A percentile compares a stretch with the other conserved stretches of the same genome.
Evolutionary conservation across 345 rosid genomes (phyloP).

Genomic region (Trapa incisa): DNA sequence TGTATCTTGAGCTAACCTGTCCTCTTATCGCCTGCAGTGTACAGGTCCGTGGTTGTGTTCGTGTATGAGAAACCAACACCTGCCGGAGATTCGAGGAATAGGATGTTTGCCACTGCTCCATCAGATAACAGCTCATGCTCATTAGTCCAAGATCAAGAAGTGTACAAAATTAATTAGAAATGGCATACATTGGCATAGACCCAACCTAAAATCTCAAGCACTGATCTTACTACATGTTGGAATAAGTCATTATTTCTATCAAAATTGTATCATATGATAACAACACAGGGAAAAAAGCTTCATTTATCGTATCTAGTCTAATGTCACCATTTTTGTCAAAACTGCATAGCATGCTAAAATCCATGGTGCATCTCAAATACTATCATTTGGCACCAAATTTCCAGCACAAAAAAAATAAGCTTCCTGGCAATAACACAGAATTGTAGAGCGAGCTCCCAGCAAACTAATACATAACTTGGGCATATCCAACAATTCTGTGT

Average conservation of each 20-base stretch:
- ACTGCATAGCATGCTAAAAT: too few relatives aligned
- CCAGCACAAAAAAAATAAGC: too few relatives aligned
- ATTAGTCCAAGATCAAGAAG: neutral
- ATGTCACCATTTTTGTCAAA: too few relatives aligned
- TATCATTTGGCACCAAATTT: too few relatives aligned
- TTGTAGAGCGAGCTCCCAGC: too few relatives aligned
- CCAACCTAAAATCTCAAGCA: neutral
- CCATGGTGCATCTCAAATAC: too few relatives aligned
- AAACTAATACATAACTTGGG: too few relatives aligned
- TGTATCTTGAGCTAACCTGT: conserved; percentile 38
- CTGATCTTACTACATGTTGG: neutral
- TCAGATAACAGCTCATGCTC: neutral
- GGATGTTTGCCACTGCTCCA: conserved; percentile 68
- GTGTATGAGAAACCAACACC: conserved; percentile 96
- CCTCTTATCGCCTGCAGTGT: conserved; percentile 69
- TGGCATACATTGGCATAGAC: neutral
- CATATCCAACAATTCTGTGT: too few relatives aligned
- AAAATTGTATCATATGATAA: neutral
- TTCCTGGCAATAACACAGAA: too few relatives aligned
- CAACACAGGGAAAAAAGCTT: too few relatives aligned
- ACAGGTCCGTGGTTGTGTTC: conserved; percentile 71
- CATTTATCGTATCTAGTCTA: too few relatives aligned
- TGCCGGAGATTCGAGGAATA: conserved; percentile 91
- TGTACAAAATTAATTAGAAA: neutral
- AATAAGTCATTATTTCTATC: neutral